phyloP scores from a whole-genome alignment of 768 basidiomycete genomes.

The Amanita pallidorosea region DNA sequence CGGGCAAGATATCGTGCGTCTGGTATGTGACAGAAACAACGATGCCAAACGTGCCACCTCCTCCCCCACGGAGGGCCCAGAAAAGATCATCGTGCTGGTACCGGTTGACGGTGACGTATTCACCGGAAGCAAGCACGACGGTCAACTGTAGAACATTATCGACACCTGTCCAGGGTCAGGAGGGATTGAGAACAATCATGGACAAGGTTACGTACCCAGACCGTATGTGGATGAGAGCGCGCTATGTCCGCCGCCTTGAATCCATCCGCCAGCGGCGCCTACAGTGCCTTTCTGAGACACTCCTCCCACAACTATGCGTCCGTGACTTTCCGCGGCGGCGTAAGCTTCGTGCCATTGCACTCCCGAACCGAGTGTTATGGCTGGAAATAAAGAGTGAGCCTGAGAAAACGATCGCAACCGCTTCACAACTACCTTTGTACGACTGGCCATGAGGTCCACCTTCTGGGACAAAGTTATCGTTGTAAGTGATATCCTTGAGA shows the following conservation, averaged over 20 bases:
- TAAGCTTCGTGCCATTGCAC: conserved; percentile 38
- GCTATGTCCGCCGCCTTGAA: conserved; percentile 29
- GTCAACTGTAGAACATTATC: conserved; percentile 37
- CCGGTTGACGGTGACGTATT: conserved; percentile 26
- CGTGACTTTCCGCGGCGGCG: conserved; percentile 21
- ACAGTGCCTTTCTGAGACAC: conserved; percentile 26
- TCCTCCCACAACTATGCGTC: conserved; percentile 35
- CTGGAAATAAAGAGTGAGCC: conserved; percentile 8
- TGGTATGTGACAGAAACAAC: conserved; percentile 35
- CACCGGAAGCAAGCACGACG: conserved; percentile 31
- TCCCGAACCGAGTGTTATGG: conserved; percentile 26
- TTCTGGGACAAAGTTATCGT: neutral
- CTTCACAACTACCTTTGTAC: neutral
- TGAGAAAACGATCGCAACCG: neutral
- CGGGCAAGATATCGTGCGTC: conserved; percentile 26
- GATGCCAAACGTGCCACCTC: conserved; percentile 33
- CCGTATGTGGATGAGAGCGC: neutral
- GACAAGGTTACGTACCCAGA: neutral
- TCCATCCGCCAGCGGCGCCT: conserved; percentile 40
- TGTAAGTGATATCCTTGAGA: conserved; percentile 19
- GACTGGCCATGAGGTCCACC: neutral
- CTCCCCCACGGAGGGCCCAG: conserved; percentile 24
- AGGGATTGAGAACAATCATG: neutral
- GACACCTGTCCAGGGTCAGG: conserved; percentile 20
- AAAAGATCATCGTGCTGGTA: conserved; percentile 34